Conservation (phyloP, 352 stramenopile species). For the Pythium apleroticum region DNA sequence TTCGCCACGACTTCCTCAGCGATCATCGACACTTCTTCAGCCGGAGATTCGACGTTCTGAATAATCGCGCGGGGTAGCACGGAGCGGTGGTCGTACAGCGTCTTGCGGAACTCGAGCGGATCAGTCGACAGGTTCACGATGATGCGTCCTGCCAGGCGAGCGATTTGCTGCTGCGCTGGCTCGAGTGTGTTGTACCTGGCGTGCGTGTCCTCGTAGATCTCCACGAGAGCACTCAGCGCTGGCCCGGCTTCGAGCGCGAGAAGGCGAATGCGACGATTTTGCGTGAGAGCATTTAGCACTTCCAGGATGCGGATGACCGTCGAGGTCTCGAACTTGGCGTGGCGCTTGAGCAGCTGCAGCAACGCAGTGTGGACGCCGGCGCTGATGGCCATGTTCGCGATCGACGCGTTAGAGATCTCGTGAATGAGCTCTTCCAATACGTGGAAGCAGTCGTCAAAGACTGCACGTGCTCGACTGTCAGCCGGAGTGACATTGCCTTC, state of each 20-base stretch:
- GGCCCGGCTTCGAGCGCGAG: constrained; percentile 66
- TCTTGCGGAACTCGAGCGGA: constrained; percentile 78
- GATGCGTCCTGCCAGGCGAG: constrained; percentile 49
- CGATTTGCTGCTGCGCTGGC: constrained; percentile 38
- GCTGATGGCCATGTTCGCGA: constrained; percentile 73
- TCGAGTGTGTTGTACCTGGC: constrained; percentile 39
- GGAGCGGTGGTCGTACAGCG: constrained; percentile 64
- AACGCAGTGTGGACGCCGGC: constrained; percentile 65
- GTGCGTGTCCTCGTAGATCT: constrained; percentile 50
- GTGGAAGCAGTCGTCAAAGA: constrained; percentile 65
- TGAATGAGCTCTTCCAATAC: constrained; percentile 64
- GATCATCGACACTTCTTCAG: constrained; percentile 48
- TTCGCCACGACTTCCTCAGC: constrained; percentile 76
- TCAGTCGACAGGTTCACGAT: constrained; percentile 73
- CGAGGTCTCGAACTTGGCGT: neutral
- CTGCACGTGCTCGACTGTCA: constrained; percentile 26
- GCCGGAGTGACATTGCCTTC: constrained; percentile 20
- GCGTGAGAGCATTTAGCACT: constrained; percentile 49
- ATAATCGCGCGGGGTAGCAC: constrained; percentile 59
- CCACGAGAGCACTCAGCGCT: constrained; percentile 53
- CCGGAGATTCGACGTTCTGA: constrained; percentile 57
- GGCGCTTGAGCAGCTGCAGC: constrained; percentile 47
- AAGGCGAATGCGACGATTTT: constrained; percentile 64
- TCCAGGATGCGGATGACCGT: constrained; percentile 35
- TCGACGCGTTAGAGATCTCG: constrained; percentile 54